A percentile compares a stretch with the other conserved stretches of the same genome.
These are phyloP conservation scores for Rhipidocladum racemiflorum DNA, from an alignment of 176 grass and related monocot genomes.

Conservation along the genomic window DNA sequence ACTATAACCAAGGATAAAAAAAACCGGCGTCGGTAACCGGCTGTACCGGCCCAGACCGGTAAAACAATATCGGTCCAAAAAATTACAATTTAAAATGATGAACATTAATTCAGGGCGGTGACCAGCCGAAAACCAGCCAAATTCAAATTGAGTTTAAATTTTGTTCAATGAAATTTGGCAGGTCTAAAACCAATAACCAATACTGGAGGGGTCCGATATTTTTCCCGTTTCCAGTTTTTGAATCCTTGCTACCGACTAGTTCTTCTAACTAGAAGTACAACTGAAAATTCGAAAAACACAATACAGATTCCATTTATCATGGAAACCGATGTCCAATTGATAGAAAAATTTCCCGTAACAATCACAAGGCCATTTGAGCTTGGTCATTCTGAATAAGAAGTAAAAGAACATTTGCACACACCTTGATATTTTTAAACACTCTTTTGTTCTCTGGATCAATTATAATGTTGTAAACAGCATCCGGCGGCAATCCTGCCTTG, in stretches of 20 bases:
- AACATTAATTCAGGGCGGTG: no score
- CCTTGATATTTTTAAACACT: constrained; percentile 98
- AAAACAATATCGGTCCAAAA: no score
- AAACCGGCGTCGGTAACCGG: no score
- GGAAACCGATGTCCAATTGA: neutral
- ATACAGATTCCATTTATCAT: neutral
- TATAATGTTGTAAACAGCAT: constrained; percentile 92
- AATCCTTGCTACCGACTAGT: neutral
- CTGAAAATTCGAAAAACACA: neutral
- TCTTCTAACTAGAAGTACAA: neutral
- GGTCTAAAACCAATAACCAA: no score
- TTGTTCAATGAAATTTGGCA: no score
- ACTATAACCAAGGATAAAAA: no score
- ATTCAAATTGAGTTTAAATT: no score
- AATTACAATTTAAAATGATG: no score
- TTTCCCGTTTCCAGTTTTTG: no score
- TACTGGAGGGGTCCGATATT: no score
- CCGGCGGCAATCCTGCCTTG: constrained; percentile 71
- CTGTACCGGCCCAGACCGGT: no score
- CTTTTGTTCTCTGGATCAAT: constrained; percentile 85
- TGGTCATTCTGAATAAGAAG: neutral
- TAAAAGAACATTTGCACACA: constrained; percentile 15
- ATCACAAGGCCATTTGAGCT: neutral
- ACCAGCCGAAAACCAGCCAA: no score
- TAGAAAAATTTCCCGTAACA: neutral